Percentiles rank a stretch among this genome's conserved stretches.
Evolutionary conservation across 2,329 filamentous ascomycete species (phyloP).

Genomic region (Colletotrichum lupini): DNA sequence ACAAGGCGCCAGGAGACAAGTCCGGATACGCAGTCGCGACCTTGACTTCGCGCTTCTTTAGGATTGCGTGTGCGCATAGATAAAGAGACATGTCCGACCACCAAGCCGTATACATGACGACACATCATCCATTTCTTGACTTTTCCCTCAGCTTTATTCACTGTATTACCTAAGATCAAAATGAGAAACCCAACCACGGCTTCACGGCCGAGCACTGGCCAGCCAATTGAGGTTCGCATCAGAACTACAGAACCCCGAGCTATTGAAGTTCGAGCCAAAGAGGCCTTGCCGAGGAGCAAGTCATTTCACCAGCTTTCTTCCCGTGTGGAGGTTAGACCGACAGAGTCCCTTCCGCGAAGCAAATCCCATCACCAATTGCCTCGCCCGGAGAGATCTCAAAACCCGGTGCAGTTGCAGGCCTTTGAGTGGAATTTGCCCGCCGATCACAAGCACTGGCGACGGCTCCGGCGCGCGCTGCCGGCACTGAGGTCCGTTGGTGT

Average conservation of each 20-base stretch:
- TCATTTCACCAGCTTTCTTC: neutral
- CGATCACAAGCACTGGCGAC: slow-evolving; percentile 27
- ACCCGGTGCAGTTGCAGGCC: slow-evolving; percentile 28
- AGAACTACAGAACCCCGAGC: neutral
- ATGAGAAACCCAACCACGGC: slow-evolving; percentile 17
- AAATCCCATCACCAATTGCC: slow-evolving; percentile 11
- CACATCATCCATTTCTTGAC: neutral
- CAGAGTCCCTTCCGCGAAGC: neutral
- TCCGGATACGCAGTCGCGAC: neutral
- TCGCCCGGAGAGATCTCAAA: slow-evolving; percentile 15
- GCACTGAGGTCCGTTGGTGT: slow-evolving; percentile 18
- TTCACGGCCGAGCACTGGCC: neutral
- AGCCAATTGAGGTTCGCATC: neutral
- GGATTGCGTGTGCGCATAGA: neutral
- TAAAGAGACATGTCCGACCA: slow-evolving; percentile 18
- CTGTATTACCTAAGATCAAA: neutral
- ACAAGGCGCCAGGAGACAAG: neutral
- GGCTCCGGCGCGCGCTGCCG: slow-evolving; percentile 2
- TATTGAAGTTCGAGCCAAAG: neutral
- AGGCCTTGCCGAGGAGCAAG: neutral
- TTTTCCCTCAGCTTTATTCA: neutral
- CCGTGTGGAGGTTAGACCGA: neutral
- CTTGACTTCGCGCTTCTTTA: neutral
- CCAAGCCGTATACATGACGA: neutral
- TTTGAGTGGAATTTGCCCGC: slow-evolving; percentile 32